Evolutionary conservation across 106 monocot genomes (phyloP), one percentile per base, ranked within the genome.

Genomic region (Amphibolis antarctica): DNA sequence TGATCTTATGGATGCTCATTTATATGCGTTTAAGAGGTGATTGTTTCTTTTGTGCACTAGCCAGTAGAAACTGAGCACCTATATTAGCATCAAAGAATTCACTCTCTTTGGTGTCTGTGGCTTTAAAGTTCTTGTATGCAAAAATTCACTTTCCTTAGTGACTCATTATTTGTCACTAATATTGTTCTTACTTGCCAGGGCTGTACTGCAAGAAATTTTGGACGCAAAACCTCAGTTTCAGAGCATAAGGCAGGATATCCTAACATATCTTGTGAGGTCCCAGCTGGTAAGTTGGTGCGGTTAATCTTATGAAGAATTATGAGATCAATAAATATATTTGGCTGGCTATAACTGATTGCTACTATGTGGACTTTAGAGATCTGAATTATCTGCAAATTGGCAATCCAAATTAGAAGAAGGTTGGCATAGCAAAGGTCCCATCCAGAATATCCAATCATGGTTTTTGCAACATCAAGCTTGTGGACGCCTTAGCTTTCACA

Each of bases 1-100:
- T 68, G 98, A 98, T 80, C 76, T 98, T 27, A 91, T 98, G 96
- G 96, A 98, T 85, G 96, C 96, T 44, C 96, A 98, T 85, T 76
- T 98, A 76, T 98, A 98, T 77, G 86, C 85, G 29, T 88, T 98
- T 67, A 91, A 91, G 60, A 98, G 98, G 98, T 98, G 24, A 1
- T 66, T 25, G 9, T 50, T 45, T n/a, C 24, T 66, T 44, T 31
- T 49, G 1, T 53, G 14, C 28, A 10, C 14, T n/a, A 15, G 4
- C 48, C 66, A 2, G 30, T 24, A 46, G 46, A 46, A 46, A 9
- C 9, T 14, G 14, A 46, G n/a, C 2, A 36, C 36, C 36, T 36
- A 36, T 7, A 36, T 7, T 36, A 36, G 7, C 36, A 36, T 7
- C 36, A 36, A 36, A 36, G 7, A 36, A n/a, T n/a, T n/a, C n/a